Evolutionary conservation across 1,284 basidiomycete species (phyloP).

Genomic region (Ganoderma boninense): DNA sequence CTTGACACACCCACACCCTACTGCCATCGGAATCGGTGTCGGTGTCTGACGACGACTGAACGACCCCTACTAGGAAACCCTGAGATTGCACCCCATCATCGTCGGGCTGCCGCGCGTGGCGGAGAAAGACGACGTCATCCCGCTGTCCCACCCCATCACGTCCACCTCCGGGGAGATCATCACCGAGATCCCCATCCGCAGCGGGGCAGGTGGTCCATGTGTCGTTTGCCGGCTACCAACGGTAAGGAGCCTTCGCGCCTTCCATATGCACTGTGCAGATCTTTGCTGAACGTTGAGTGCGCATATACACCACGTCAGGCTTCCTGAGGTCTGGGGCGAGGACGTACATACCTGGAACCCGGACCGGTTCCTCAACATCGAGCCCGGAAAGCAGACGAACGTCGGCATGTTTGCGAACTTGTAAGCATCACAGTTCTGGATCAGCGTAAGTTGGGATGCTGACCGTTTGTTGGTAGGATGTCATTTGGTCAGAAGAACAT

Average conservation of each 20-base stretch:
- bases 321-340: conserved; percentile 53
- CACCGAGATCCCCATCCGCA: conserved; percentile 44
- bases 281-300: not conserved
- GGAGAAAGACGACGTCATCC: conserved; percentile 46
- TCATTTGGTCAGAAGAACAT: not conserved
- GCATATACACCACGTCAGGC: conserved; percentile 25
- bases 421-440: conserved; percentile 43
- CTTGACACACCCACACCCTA: not conserved
- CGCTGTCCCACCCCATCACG: conserved; percentile 47
- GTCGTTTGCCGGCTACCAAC: conserved; percentile 42
- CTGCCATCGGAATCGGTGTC: no score
- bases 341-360: conserved; percentile 62
- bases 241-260: conserved; percentile 35
- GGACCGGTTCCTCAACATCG: conserved; percentile 52
- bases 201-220: conserved; percentile 48
- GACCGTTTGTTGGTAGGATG: not conserved
- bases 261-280: not conserved
- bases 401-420: conserved; percentile 61
- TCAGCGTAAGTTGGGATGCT: not conserved
- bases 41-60: no score
- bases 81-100: conserved; percentile 49
- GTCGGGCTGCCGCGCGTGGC: conserved; percentile 43
- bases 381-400: conserved; percentile 45
- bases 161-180: conserved; percentile 42
- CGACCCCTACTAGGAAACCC: conserved; percentile 42